Base-by-base conservation (phyloP, 768 basidiomycete species). In the Panaeolus papilionaceus region DNA sequence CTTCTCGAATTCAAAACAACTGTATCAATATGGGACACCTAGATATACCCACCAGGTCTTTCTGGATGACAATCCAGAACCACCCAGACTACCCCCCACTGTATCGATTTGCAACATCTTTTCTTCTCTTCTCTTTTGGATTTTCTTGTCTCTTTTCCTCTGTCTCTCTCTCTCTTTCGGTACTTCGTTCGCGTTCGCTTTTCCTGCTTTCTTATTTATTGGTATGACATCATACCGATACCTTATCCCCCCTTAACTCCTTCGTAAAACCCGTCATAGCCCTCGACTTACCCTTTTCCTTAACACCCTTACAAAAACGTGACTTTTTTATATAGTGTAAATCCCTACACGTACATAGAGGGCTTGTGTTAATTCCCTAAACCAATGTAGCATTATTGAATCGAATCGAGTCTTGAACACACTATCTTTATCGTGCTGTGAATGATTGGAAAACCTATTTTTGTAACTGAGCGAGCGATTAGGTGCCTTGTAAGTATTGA, bases 381-480 rank as follows among this genome's bases (percentile, higher is more conserved):
- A 70, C 64, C 69, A 67, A 67, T 72, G 71, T 72, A 72, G 67
- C 71, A 71, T 28, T 68, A 69, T 65, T 45, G 40, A 37, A 38
- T 67, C 44, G 65, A 45, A 38, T 49, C 47, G 44, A 45, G 16
- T 45, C n/a, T 45, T 45, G 45, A n/a, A 45, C 9, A 40, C 38
- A 40, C 39, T 40, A 40, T 14, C 14, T 14, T 40, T 40, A 40
- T 40, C 39, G 1, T 40, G 39, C 11, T 40, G 39, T 39, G 26
- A 64, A 54, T 45, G 2, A 71, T 69, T 40, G 39, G 39, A 14
- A 40, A 12, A 11, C 4, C 16, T 44, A 44, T 44, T 6, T 44
- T 44, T 44, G 9, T 10, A 2, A 10, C 14, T 3, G 4, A 40
- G 42, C 16, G 42, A 44, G 42, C 18, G 5, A 44, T 44, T 44